phyloP scores from a whole-genome alignment of 2,329 filamentous ascomycete species.

The Clonostachys rhizophaga region DNA sequence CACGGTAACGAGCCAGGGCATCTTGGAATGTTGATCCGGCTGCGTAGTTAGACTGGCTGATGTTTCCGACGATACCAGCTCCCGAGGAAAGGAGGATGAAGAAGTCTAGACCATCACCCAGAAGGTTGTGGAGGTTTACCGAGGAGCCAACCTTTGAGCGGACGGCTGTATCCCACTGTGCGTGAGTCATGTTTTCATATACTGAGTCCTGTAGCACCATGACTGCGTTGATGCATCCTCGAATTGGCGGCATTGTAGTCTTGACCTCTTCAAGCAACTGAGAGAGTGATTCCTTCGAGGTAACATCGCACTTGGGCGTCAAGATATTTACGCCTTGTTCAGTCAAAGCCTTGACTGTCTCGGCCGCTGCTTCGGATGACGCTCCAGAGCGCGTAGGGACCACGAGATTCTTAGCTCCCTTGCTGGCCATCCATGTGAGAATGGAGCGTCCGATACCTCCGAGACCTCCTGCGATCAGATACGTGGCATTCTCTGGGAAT shows the following conservation, averaged over 20 bases:
- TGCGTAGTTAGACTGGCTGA: constrained; percentile 33
- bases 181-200: constrained; percentile 15
- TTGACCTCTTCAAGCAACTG: constrained; percentile 2
- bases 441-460: constrained; percentile 10
- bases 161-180: constrained; percentile 13
- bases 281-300: neutral
- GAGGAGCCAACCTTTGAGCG: constrained; percentile 21
- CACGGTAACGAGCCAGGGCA: constrained; percentile 5
- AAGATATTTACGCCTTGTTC: neutral
- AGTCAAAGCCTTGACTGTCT: neutral
- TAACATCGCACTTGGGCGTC: neutral
- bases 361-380: neutral
- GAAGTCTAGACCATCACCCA: constrained; percentile 17
- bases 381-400: neutral
- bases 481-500: constrained; percentile 5
- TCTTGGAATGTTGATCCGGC: constrained; percentile 30
- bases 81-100: constrained; percentile 22
- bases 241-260: constrained; percentile 19
- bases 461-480: constrained; percentile 12
- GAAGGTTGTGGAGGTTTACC: constrained; percentile 17
- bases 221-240: constrained; percentile 30
- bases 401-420: constrained; percentile 12
- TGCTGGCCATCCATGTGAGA: constrained; percentile 3
- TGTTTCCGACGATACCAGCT: constrained; percentile 12
- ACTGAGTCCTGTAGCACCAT: constrained; percentile 23